These are phyloP conservation scores for Ramichloridium luteum DNA, from an alignment of 2,329 filamentous ascomycete genomes.

Conservation along the genomic window DNA sequence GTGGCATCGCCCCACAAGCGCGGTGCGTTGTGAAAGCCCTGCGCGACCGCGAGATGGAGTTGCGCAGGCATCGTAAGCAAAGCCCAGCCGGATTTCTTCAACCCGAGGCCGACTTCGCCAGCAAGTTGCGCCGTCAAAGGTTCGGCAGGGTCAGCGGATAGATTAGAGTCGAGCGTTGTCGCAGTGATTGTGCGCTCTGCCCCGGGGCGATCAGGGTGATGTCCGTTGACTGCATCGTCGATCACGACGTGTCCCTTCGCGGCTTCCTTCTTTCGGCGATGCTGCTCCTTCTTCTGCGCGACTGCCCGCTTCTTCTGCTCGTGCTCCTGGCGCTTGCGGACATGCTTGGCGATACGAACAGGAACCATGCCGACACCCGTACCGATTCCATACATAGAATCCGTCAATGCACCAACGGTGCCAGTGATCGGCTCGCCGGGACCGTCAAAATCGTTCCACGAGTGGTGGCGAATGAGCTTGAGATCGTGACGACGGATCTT, in stretches of 20 bases:
- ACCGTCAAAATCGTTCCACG: conserved; percentile 69
- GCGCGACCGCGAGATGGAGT: conserved; percentile 67
- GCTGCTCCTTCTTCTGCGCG: conserved; percentile 19
- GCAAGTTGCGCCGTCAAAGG: conserved; percentile 29
- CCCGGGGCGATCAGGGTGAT: conserved; percentile 9
- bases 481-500: conserved; percentile 52
- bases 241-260: neutral
- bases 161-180: conserved; percentile 16
- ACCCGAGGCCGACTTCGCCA: conserved; percentile 52
- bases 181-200: conserved; percentile 13
- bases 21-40: conserved; percentile 79
- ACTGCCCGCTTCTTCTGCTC: conserved; percentile 35
- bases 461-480: conserved; percentile 51
- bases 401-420: conserved; percentile 48
- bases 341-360: conserved; percentile 45
- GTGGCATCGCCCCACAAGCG: conserved; percentile 73
- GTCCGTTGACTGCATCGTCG: neutral
- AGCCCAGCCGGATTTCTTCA: conserved; percentile 61
- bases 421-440: conserved; percentile 63
- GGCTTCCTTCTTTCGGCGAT: conserved; percentile 9
- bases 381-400: conserved; percentile 46
- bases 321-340: conserved; percentile 42
- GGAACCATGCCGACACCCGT: conserved; percentile 54
- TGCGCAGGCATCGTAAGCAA: conserved; percentile 73
- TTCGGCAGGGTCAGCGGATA: conserved; percentile 19